Evolutionary conservation across 164 flowering plant species (phyloP), one percentile per base, ranked within the genome.

Genomic region (Magnolia officinalis): DNA sequence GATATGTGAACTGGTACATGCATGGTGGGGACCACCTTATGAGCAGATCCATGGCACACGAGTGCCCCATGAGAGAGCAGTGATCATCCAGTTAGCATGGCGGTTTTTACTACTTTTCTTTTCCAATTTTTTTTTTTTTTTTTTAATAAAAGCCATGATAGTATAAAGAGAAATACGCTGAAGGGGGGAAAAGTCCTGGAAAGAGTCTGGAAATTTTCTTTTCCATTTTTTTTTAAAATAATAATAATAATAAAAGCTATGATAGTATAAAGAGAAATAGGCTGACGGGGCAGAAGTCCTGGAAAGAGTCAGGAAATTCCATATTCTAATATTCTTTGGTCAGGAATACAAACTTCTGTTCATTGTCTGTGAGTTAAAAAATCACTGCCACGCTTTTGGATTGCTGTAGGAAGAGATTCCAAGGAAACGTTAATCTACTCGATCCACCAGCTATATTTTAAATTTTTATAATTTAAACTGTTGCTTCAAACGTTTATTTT

Each of bases 341-440:
- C 70, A 67, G 70, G 70, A 67, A 67, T 67, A 67, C 70, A 67
- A n/a, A 67, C 70, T 67, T 67, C 70, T 67, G 67, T 67, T 67
- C 6, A 14, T 7, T 4, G 13, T 29, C 18, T 24, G 23, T 24
- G 8, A 64, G 10, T 64, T 64, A 64, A n/a, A 64, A 64, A 64
- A 64, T 64, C 45, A 59, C n/a, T 13, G n/a, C 63, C 63, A 59
- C 16, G 63, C 5, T 59, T 59, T 14, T 19, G 16, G 14, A 13
- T 13, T 59, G 63, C 6, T 59, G 16, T 14, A 3, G 63, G 16
- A 14, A 59, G n/a, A 13, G 4, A 59, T 59, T 13, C 63, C 16
- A 19, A 13, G 63, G n/a, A 59, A 59, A 59, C n/a, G 19, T 59
- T 19, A 14, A 59, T 19, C 63, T 59, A 14, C 19, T 59, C n/a